Base-by-base conservation (phyloP, 768 basidiomycete species). In the Mycena indigotica region DNA sequence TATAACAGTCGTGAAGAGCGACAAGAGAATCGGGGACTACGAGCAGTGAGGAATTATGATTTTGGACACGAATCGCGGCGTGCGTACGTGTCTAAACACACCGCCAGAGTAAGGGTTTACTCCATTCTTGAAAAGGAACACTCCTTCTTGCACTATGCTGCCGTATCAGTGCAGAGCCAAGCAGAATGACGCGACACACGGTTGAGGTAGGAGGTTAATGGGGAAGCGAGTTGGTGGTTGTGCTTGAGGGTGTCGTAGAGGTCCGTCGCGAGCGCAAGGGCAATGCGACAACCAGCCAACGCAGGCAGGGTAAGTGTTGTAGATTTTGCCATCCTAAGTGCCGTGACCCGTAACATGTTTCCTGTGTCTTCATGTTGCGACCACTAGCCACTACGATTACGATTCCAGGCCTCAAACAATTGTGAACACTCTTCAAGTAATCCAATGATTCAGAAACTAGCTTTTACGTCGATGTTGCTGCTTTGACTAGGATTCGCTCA, bases 101-200 rank as follows among this genome's bases (percentile, higher is more conserved):
- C 92, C 91, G 38, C 93, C 95, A 55, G 87, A 82, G 64, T 97
- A 98, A 28, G 95, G 95, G 68, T 95, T 84, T 23, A 92, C 75
- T n/a, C 84, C 86, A 73, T 89, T 77, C 39, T 80, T 75, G 60
- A 87, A 87, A 16, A 98, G 81, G 73, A 87, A 93, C 4, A 96
- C 80, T 17, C 95, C 95, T 73, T 98, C 96, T 68, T 86, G 85
- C 57, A 98, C 96, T 98, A 40, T 12, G 49, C 51, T 19, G 59
- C 56, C 63, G 52, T 62, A 55, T 64, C 66, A 45, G 38, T n/a
- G n/a, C 51, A 55, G 26, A 53, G 19, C 50, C 19, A 21, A 10
- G 13, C 23, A 38, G n/a, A 61, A 46, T 3, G 49, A 49, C 25
- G 30, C n/a, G 55, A 76, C 89, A 71, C 65, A 95, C 94, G 76